Evolutionary conservation across 495 filamentous ascomycete genomes (phyloP).

Genomic region (Jackrogersella multiformis): DNA sequence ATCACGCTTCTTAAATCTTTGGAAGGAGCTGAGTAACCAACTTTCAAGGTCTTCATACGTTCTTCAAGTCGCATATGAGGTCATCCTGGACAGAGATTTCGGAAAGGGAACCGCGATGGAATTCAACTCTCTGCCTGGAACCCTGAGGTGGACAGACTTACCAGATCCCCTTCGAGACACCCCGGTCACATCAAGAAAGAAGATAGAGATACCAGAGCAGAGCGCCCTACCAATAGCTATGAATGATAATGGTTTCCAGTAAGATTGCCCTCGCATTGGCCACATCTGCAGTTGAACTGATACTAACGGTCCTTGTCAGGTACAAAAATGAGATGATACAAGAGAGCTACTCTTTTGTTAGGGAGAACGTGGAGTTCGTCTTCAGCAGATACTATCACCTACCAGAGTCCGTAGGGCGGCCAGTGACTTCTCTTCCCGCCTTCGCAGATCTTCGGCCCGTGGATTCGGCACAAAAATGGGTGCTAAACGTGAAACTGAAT

Average conservation of each 20-base stretch:
- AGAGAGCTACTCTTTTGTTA: conserved; percentile 55
- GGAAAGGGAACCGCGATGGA: conserved; percentile 39
- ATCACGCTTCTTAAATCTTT: conserved; percentile 39
- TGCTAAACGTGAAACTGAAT: conserved; percentile 52
- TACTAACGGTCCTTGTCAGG: conserved; percentile 30
- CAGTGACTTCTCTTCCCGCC: conserved; percentile 32
- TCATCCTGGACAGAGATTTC: conserved; percentile 49
- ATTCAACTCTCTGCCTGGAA: conserved; percentile 39
- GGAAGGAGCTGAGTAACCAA: conserved; percentile 54
- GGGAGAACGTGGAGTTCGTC: conserved; percentile 53
- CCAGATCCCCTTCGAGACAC: conserved; percentile 52
- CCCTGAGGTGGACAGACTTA: conserved; percentile 54
- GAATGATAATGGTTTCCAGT: conserved; percentile 44
- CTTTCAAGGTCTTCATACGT: conserved; percentile 52
- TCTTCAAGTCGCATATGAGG: conserved; percentile 51
- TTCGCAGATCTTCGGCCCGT: conserved; percentile 38
- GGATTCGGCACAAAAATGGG: conserved; percentile 49
- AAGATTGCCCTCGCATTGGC: not conserved
- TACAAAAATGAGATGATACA: conserved; percentile 52
- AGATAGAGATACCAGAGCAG: conserved; percentile 50
- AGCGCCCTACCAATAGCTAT: conserved; percentile 39
- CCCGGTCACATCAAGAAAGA: conserved; percentile 52
- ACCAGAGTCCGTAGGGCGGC: conserved; percentile 24
- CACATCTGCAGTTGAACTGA: not conserved
- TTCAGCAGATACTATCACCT: conserved; percentile 48